Evolutionary conservation across 768 basidiomycete species (phyloP), one percentile per base, ranked within the genome.

Genomic region (Gymnopilus dilepis): DNA sequence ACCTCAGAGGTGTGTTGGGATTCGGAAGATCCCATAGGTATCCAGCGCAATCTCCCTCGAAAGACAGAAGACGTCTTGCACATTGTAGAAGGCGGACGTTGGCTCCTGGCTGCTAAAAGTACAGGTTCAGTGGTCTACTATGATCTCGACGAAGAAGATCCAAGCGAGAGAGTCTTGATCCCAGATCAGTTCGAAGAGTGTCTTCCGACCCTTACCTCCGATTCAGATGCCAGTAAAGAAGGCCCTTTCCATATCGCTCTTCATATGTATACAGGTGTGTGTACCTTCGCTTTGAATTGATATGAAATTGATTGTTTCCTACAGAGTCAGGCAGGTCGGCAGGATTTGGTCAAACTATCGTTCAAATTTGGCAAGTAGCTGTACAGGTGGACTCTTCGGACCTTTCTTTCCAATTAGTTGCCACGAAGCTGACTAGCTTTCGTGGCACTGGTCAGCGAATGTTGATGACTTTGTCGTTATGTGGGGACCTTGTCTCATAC

Each of bases 21-120:
- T 17, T 1, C 12, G 9, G 12, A 6, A 30, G 24, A n/a, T 17
- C 6, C 9, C 11, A 0, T 26, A n/a, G 48, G 26, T 22, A 13
- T 8, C 7, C 26, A 30, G 28, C 48, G 5, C 28, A 31, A 50
- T 28, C 4, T 50, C n/a, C 12, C 17, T 17, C 26, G 6, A 5
- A 4, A 31, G 22, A n/a, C 4, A 4, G 15, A 15, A 5, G 19
- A 4, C 2, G 22, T 31, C 4, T 40, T 59, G n/a, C 48, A 62
- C 24, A 58, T 62, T 12, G 47, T 65, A 13, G 34, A 59, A 59
- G 65, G 65, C 8, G 64, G 64, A 21, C 43, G 60, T 17, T 62
- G 61, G 64, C 54, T 65, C 26, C 52, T 65, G 26, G 45, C 60
- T 4, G 53, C 51, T 6, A 43, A 43, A 19, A 0, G 3, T 3